A percentile compares a stretch with the other conserved stretches of the same genome.
phyloP scores from a whole-genome alignment of 495 filamentous ascomycete species.

The Podospora conica region DNA sequence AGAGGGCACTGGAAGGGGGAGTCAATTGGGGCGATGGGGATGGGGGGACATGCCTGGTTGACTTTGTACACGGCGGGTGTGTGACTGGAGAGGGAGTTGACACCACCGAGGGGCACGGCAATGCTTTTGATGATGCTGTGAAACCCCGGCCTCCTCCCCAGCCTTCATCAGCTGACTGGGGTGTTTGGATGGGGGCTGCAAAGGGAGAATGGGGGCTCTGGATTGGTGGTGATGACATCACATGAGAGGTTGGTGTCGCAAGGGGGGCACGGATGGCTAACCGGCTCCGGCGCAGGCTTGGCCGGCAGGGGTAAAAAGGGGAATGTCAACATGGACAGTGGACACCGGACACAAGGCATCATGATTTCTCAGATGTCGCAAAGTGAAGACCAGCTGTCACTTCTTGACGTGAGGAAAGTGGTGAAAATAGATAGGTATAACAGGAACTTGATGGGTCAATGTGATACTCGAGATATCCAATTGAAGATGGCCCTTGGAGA shows the following conservation, averaged over 20 bases:
- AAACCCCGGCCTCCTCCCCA: not conserved
- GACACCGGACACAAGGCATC: not conserved
- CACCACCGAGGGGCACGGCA: not conserved
- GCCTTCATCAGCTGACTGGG: conserved; percentile 5
- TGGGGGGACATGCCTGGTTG: not conserved
- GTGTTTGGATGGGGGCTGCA: not conserved
- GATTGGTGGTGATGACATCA: conserved; percentile 12
- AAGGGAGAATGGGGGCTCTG: not conserved
- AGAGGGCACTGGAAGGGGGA: not conserved
- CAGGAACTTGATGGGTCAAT: too few relatives aligned
- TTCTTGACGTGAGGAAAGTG: too few relatives aligned
- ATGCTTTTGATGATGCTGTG: not conserved
- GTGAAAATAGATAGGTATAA: too few relatives aligned
- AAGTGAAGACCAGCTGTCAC: too few relatives aligned
- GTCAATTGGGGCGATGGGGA: not conserved
- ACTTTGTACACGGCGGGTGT: not conserved
- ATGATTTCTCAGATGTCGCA: not conserved
- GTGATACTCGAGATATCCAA: too few relatives aligned
- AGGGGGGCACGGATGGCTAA: not conserved
- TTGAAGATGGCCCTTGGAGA: too few relatives aligned
- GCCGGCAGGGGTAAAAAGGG: not conserved
- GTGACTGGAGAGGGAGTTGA: not conserved
- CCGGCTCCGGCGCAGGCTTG: not conserved
- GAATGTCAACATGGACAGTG: not conserved
- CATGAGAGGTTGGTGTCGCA: conserved; percentile 3